These are phyloP conservation scores for Tricladium varicosporioides DNA, from an alignment of 2,329 filamentous ascomycete species.

Conservation along the genomic window DNA sequence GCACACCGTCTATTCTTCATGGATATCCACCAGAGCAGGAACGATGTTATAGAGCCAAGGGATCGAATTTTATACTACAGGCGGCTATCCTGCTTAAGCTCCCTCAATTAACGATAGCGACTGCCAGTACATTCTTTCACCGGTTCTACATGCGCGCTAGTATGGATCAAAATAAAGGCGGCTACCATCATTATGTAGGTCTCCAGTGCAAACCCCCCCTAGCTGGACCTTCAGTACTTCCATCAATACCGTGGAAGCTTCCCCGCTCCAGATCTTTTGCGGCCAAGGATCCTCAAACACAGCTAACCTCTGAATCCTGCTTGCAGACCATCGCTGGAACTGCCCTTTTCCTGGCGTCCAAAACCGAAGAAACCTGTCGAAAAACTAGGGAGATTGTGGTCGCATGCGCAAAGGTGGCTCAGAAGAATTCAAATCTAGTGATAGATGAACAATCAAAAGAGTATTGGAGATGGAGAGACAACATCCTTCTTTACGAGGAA, in stretches of 20 bases:
- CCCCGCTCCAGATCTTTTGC: conserved; percentile 12
- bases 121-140: conserved; percentile 92
- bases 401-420: conserved; percentile 87
- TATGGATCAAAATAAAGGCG: conserved; percentile 71
- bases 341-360: conserved; percentile 89
- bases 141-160: conserved; percentile 91
- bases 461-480: conserved; percentile 97
- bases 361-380: conserved; percentile 94
- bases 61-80: conserved; percentile 94
- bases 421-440: conserved; percentile 86
- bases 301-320: conserved; percentile 10
- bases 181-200: conserved; percentile 86
- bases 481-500: conserved; percentile 89
- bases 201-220: conserved; percentile 1
- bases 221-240: background rate
- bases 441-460: conserved; percentile 98
- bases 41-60: conserved; percentile 78
- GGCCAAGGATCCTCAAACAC: conserved; percentile 7
- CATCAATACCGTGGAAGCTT: conserved; percentile 9
- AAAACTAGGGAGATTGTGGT: conserved; percentile 95
- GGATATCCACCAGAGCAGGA: conserved; percentile 78
- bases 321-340: conserved; percentile 79
- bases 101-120: conserved; percentile 87
- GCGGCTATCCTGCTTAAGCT: conserved; percentile 90
- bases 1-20: conserved; percentile 80